These are phyloP conservation scores for Rhododendron ferrugineum DNA, from an alignment of 148 eudicot species.

Conservation along the genomic window DNA sequence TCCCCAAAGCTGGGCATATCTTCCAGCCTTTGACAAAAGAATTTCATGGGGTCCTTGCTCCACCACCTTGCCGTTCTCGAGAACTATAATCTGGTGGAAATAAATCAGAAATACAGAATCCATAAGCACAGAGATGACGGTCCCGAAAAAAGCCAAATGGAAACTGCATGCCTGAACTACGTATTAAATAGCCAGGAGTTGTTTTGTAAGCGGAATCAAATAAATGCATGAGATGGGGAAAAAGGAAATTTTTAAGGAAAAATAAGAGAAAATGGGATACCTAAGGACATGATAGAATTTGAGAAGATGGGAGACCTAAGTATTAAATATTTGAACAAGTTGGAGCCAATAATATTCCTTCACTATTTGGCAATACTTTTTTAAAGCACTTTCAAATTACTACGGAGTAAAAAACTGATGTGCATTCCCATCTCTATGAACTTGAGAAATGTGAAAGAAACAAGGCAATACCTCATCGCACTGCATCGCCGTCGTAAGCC, in stretches of 20 bases:
- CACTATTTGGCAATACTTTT: neutral
- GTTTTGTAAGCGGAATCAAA: neutral
- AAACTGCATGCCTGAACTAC: neutral
- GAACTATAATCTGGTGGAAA: slow-evolving; percentile 63
- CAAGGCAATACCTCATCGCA: slow-evolving; percentile 63
- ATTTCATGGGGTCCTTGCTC: slow-evolving; percentile 93
- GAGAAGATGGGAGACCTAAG: neutral
- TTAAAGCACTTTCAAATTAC: neutral
- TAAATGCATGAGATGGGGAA: neutral
- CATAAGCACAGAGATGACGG: neutral
- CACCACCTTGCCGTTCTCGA: slow-evolving; percentile 87
- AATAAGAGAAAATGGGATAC: neutral
- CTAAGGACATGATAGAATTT: neutral
- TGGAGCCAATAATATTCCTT: neutral
- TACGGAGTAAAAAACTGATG: neutral
- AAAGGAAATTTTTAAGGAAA: neutral
- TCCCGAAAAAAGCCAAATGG: neutral
- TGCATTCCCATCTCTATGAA: too few species aligned
- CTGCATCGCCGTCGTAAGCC: slow-evolving; percentile 98
- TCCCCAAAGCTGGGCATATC: slow-evolving; percentile 96
- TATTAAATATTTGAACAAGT: neutral
- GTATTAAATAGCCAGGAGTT: neutral
- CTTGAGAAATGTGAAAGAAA: neutral
- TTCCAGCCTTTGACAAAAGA: slow-evolving; percentile 62
- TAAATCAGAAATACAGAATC: neutral